phyloP scores from a whole-genome alignment of 768 basidiomycete species.

The Mycena belliarum region DNA sequence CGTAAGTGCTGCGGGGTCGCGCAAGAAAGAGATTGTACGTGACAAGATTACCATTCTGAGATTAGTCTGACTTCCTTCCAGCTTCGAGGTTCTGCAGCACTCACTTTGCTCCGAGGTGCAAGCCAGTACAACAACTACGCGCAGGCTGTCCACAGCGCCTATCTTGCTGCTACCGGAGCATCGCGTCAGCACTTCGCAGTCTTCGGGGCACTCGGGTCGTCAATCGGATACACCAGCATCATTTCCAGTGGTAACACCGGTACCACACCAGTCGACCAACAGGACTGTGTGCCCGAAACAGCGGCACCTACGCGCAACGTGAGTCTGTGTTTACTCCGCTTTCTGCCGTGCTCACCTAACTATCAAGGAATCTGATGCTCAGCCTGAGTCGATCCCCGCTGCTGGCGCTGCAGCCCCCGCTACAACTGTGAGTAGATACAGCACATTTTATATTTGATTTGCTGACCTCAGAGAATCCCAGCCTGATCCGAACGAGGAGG shows the following conservation, averaged over 20 bases:
- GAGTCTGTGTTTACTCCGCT: too few relatives aligned
- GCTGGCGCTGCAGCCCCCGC: too few relatives aligned
- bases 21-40: conserved; percentile 1
- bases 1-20: neutral
- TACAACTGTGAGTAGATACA: too few relatives aligned
- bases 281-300: too few relatives aligned
- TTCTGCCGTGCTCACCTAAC: too few relatives aligned
- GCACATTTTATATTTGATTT: too few relatives aligned
- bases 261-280: too few relatives aligned
- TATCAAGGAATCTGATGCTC: too few relatives aligned
- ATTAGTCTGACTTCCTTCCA: neutral
- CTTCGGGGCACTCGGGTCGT: conserved; percentile 21
- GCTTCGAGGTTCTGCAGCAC: neutral
- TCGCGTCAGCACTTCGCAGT: conserved; percentile 27
- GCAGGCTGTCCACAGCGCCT: conserved; percentile 7
- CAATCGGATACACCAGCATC: conserved; percentile 21
- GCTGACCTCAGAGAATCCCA: neutral
- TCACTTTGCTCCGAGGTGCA: neutral
- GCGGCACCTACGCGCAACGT: too few relatives aligned
- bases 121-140: conserved; percentile 17
- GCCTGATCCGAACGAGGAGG: neutral
- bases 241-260: neutral
- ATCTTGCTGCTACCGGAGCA: conserved; percentile 24
- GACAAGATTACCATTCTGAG: too few relatives aligned
- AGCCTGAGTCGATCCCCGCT: too few relatives aligned